These are phyloP conservation scores for Diaporthe aspalathi DNA, from an alignment of 2,329 filamentous ascomycete species.

Conservation along the genomic window DNA sequence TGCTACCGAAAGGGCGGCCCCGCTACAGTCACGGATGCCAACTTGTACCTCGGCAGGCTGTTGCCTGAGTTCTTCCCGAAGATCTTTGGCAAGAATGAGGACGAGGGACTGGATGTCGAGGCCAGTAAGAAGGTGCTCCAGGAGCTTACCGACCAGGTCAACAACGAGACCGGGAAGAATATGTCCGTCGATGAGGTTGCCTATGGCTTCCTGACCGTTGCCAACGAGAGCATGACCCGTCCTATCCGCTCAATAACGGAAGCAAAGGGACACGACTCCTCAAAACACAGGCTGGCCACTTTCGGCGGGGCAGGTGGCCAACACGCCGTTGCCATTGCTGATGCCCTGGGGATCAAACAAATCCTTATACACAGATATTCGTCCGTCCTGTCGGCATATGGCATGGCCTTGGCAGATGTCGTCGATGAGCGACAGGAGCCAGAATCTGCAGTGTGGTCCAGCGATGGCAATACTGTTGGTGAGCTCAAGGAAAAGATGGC, in stretches of 20 bases:
- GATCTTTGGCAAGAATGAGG: constrained; percentile 91
- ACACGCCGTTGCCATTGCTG: constrained; percentile 90
- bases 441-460: constrained; percentile 71
- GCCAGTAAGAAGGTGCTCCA: constrained; percentile 81
- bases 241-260: constrained; percentile 92
- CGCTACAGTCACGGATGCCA: constrained; percentile 93
- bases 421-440: constrained; percentile 91
- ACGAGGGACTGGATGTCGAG: constrained; percentile 80
- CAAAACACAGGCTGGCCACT: constrained; percentile 88
- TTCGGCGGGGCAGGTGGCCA: constrained; percentile 94
- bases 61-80: constrained; percentile 94
- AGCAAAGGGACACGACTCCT: constrained; percentile 91
- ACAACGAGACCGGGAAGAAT: constrained; percentile 75
- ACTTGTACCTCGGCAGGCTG: constrained; percentile 84
- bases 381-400: constrained; percentile 89
- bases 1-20: constrained; percentile 93
- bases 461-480: constrained; percentile 66
- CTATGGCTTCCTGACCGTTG: constrained; percentile 88
- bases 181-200: constrained; percentile 89
- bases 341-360: constrained; percentile 84
- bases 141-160: constrained; percentile 81
- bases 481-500: constrained; percentile 80
- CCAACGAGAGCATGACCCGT: constrained; percentile 91
- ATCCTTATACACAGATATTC: constrained; percentile 90
- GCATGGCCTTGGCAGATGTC: constrained; percentile 92